Evolutionary conservation across 73 alveolate genomes (phyloP).

Genomic region (Paramecium biaurelia): DNA sequence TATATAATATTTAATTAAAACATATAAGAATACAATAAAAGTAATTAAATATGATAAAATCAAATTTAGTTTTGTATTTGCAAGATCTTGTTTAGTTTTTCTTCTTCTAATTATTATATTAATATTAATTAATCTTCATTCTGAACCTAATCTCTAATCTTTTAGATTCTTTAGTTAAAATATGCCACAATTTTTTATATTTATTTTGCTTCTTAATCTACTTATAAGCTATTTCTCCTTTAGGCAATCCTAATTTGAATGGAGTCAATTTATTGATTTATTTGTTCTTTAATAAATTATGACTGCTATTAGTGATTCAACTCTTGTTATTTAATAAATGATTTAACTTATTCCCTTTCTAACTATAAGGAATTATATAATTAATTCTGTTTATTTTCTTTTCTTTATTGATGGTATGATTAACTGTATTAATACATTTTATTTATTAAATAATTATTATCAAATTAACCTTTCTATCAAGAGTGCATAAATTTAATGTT

Average conservation of each 20-base stretch:
- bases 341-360: background rate
- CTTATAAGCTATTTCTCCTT: background rate
- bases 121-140: background rate
- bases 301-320: background rate
- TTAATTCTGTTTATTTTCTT: background rate
- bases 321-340: background rate
- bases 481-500: background rate
- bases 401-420: background rate
- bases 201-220: background rate
- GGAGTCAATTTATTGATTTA: background rate
- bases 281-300: background rate
- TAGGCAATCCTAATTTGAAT: background rate
- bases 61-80: background rate
- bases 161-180: background rate
- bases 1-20: background rate
- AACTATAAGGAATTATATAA: background rate
- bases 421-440: background rate
- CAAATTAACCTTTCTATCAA: background rate
- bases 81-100: background rate
- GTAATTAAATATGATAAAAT: background rate
- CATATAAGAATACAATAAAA: background rate
- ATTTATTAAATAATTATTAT: background rate
- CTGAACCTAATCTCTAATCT: background rate
- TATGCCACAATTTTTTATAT: background rate
- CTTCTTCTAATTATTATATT: background rate